phyloP scores from a whole-genome alignment of 306 rosid species.

The Pueraria montana region DNA sequence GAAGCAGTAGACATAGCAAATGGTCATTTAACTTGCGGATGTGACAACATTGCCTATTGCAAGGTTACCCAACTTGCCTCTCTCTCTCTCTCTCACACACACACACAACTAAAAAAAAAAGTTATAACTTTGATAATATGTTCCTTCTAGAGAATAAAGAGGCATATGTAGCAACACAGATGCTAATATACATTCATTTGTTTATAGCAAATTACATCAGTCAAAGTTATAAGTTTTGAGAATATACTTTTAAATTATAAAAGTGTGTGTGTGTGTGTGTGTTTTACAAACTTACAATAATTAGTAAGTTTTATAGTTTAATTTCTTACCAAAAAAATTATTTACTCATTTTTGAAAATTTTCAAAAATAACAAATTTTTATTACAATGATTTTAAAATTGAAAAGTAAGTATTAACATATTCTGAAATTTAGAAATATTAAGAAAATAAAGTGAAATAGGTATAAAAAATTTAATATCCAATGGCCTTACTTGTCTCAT shows the following conservation, averaged over 20 bases:
- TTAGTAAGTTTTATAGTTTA: neutral
- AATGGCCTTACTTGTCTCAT: neutral
- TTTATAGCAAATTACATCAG: neutral
- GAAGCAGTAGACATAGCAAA: constrained; percentile 84
- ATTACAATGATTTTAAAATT: neutral
- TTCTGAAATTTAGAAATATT: neutral
- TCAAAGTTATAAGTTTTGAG: neutral
- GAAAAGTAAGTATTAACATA: too few relatives aligned
- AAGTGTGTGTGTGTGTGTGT: neutral
- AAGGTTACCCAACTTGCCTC: constrained; percentile 57
- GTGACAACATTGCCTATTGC: constrained; percentile 85
- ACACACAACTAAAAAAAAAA: neutral
- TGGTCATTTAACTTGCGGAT: constrained; percentile 88
- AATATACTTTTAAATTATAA: too few relatives aligned
- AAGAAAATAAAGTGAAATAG: neutral
- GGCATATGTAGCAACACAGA: neutral
- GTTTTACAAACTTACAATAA: neutral
- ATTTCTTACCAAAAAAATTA: neutral
- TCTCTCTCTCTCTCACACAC: neutral
- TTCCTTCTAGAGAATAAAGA: neutral
- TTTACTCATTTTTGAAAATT: neutral
- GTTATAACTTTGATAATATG: neutral
- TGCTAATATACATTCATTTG: neutral
- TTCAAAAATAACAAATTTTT: neutral
- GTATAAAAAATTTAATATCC: neutral